Percentiles rank a stretch among this genome's conserved stretches.
Evolutionary conservation across 1,284 basidiomycete genomes (phyloP).

Genomic region (Heterobasidion occidentale): DNA sequence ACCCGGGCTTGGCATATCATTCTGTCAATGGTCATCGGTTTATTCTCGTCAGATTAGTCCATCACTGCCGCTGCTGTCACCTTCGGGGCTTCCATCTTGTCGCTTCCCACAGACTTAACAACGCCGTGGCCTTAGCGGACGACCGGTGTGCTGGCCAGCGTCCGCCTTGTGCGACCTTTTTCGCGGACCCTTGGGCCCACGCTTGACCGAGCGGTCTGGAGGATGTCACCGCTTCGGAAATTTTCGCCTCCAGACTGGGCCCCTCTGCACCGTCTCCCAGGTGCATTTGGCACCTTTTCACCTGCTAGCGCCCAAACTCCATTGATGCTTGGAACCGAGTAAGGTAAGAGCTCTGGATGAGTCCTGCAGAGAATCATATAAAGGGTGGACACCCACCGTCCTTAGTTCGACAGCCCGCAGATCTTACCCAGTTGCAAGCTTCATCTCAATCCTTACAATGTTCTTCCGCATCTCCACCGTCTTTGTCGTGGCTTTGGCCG

Average conservation of each 20-base stretch:
- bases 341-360: background rate
- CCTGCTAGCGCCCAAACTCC: background rate
- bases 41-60: too few species aligned
- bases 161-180: background rate
- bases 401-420: background rate
- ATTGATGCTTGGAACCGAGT: background rate
- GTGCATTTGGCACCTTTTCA: background rate
- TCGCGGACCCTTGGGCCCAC: background rate
- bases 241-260: too few species aligned
- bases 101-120: background rate
- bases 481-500: conserved; percentile 11
- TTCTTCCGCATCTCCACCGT: conserved; percentile 9
- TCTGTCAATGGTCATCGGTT: too few species aligned
- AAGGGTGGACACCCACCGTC: background rate
- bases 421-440: background rate
- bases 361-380: background rate
- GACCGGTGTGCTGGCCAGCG: too few species aligned
- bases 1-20: too few species aligned
- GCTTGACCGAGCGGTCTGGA: background rate
- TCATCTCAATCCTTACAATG: conserved; percentile 8
- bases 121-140: background rate
- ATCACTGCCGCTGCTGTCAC: background rate
- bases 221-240: background rate
- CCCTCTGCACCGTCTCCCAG: too few species aligned
- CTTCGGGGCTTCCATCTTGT: background rate